Conservation (phyloP, 2,329 filamentous ascomycete species). For the Fusarium sp. region DNA sequence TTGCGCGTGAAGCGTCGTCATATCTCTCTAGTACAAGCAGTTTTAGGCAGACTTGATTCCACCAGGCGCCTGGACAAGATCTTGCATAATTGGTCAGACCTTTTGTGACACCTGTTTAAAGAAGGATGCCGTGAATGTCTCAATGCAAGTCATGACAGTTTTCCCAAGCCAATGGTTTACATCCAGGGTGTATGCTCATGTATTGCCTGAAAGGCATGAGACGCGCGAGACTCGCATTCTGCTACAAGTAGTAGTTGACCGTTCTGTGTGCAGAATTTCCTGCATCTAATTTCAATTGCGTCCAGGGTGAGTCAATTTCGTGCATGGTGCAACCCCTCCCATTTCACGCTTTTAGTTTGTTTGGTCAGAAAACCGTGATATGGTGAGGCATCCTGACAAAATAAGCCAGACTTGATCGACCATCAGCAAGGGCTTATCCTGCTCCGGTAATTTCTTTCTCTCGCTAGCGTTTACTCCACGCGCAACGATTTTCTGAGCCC, state of each 20-base stretch:
- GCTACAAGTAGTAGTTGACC: too few relatives aligned
- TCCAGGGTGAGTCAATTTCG: background rate
- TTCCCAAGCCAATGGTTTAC: background rate
- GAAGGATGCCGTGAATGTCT: too few relatives aligned
- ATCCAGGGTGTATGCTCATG: background rate
- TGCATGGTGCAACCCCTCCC: too few relatives aligned
- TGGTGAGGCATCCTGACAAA: accelerated
- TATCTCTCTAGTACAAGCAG: too few relatives aligned
- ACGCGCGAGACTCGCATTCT: accelerated
- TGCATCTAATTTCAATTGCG: too few relatives aligned
- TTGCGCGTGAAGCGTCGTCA: accelerated
- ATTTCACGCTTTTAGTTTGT: too few relatives aligned
- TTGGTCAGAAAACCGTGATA: background rate
- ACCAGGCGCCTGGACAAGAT: too few relatives aligned
- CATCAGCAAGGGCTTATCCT: accelerated
- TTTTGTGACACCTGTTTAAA: background rate
- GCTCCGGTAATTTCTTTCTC: accelerated
- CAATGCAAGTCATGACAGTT: background rate
- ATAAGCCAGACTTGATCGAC: accelerated
- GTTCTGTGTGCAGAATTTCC: too few relatives aligned
- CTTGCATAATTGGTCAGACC: accelerated
- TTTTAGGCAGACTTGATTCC: too few relatives aligned
- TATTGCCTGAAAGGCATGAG: too few relatives aligned
- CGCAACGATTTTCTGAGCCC: accelerated
- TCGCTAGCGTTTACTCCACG: accelerated